Conservation (phyloP, 2,329 filamentous ascomycete species). For the Coniochaeta prunicola region DNA sequence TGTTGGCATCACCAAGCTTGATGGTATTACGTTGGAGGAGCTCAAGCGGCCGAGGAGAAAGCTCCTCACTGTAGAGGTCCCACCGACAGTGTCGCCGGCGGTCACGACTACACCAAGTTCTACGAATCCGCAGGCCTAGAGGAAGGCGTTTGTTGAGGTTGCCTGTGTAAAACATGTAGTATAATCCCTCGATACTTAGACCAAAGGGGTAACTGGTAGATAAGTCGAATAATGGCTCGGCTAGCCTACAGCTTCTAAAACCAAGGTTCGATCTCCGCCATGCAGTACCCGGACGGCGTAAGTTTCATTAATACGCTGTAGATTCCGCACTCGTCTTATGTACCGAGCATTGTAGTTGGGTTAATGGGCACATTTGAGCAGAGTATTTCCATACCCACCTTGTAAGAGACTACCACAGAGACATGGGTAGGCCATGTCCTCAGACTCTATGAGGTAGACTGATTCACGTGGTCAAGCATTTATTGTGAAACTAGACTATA, state of each 20-base stretch:
- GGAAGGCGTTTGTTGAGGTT: not conserved
- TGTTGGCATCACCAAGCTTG: conserved; percentile 87
- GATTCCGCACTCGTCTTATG: too few relatives aligned
- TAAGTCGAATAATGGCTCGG: not conserved
- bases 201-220: not conserved
- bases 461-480: too few relatives aligned
- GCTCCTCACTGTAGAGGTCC: conserved; percentile 38
- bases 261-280: not conserved
- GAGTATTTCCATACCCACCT: too few relatives aligned
- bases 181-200: not conserved
- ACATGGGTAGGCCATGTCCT: too few relatives aligned
- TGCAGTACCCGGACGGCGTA: not conserved
- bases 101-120: conserved; percentile 6
- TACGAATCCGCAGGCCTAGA: conserved; percentile 24
- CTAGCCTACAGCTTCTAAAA: not conserved
- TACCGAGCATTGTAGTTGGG: too few relatives aligned
- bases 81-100: conserved; percentile 18
- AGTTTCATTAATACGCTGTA: not conserved
- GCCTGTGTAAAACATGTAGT: not conserved
- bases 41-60: conserved; percentile 73
- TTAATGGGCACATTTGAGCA: too few relatives aligned
- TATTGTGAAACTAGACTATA: too few relatives aligned
- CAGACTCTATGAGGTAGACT: too few relatives aligned
- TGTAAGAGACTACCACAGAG: too few relatives aligned
- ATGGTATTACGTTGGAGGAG: conserved; percentile 74